These are phyloP conservation scores for Corymbia citriodora DNA, from an alignment of 441 rosid species.

Conservation along the genomic window DNA sequence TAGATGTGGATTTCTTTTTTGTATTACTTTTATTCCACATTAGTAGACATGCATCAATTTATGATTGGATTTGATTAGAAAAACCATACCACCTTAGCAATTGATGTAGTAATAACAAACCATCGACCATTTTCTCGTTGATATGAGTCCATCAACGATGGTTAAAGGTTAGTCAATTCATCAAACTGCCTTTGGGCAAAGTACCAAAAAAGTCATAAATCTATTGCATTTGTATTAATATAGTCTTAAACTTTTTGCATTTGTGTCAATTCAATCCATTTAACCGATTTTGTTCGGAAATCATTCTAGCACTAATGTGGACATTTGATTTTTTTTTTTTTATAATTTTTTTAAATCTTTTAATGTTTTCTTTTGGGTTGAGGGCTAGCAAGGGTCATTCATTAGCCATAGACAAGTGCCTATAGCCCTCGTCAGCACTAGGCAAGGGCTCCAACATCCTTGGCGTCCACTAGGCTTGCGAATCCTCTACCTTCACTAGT, in stretches of 20 bases:
- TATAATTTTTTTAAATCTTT: no score
- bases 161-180: not conserved
- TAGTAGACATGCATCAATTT: not conserved
- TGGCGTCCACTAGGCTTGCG: not conserved
- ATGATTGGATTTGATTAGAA: not conserved
- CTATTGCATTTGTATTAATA: not conserved
- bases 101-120: not conserved
- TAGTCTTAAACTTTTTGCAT: rapidly evolving
- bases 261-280: not conserved
- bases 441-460: not conserved
- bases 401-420: not conserved
- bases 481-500: not conserved
- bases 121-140: not conserved
- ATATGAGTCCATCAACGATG: not conserved
- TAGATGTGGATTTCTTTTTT: not conserved
- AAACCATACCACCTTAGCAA: not conserved
- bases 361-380: rapidly evolving
- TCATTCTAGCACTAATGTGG: rapidly evolving
- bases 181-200: not conserved
- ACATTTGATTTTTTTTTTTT: not conserved
- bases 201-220: not conserved
- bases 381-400: not conserved
- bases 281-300: not conserved
- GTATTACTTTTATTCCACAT: not conserved
- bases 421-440: rapidly evolving